Evolutionary conservation across 2,329 filamentous ascomycete species (phyloP).

Genomic region (Colletotrichum spinosum): DNA sequence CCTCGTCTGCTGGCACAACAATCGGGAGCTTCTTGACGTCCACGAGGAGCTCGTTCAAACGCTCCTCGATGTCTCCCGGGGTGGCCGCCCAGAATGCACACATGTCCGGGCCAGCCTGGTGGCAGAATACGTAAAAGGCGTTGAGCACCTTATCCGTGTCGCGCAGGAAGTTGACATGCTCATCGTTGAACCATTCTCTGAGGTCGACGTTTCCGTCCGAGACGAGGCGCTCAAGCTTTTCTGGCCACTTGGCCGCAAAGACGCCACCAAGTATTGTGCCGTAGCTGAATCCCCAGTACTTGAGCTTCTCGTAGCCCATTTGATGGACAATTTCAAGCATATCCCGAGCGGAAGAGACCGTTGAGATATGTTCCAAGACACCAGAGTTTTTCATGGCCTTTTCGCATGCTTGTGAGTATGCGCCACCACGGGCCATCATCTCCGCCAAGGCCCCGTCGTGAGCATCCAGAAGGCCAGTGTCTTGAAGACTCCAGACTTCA

Average conservation of each 20-base stretch:
- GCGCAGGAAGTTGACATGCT: conserved; percentile 59
- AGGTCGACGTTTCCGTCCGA: conserved; percentile 67
- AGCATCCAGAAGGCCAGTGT: conserved; percentile 58
- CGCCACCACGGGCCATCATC: conserved; percentile 54
- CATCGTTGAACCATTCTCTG: conserved; percentile 62
- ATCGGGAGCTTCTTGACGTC: conserved; percentile 56
- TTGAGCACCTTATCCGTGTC: conserved; percentile 66
- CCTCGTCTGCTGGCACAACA: conserved; percentile 48
- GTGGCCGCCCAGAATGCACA: conserved; percentile 57
- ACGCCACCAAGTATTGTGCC: conserved; percentile 64
- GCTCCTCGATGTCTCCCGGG: conserved; percentile 51
- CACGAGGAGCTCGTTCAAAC: conserved; percentile 54
- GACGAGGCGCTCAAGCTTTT: conserved; percentile 61
- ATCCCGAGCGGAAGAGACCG: conserved; percentile 58
- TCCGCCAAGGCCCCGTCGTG: conserved; percentile 59
- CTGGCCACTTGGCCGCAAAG: conserved; percentile 64
- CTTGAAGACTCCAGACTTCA: conserved; percentile 57
- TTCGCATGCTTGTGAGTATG: conserved; percentile 58
- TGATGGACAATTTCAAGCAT: conserved; percentile 59
- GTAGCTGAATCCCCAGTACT: conserved; percentile 68
- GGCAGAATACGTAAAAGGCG: conserved; percentile 66
- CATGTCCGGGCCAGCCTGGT: conserved; percentile 59
- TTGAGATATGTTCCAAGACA: conserved; percentile 56
- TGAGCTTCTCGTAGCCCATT: conserved; percentile 55
- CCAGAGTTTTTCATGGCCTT: conserved; percentile 48